phyloP scores from a whole-genome alignment of 176 grass and related monocot species.

The Oryza australiensis region DNA sequence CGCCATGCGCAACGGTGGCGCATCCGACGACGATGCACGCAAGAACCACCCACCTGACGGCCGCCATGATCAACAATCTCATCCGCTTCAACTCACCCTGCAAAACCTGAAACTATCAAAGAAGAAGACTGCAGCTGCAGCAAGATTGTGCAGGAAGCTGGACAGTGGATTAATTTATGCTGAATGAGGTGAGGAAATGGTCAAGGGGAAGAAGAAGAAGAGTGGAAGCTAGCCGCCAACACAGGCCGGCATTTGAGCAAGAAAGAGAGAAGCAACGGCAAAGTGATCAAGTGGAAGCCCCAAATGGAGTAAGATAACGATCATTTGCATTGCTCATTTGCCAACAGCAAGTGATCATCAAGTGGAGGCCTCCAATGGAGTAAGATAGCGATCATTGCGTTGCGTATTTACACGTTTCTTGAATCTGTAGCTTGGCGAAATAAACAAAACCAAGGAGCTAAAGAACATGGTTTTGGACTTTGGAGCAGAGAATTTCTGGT shows the following conservation, averaged over 20 bases:
- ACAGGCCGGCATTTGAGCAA: neutral
- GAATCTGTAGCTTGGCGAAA: neutral
- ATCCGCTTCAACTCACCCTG: neutral
- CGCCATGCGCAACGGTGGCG: neutral
- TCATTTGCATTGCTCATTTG: too few species aligned
- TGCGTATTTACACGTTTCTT: neutral
- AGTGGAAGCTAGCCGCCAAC: neutral
- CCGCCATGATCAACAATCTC: neutral
- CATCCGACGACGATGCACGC: neutral
- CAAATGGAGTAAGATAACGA: too few species aligned
- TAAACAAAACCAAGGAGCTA: neutral
- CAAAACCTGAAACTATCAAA: neutral
- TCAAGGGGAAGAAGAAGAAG: neutral
- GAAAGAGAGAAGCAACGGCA: neutral
- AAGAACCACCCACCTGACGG: neutral
- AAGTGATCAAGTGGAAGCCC: too few species aligned
- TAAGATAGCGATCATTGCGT: neutral
- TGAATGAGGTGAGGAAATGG: neutral
- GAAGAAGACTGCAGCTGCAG: neutral
- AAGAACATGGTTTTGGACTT: neutral
- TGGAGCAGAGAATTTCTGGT: neutral
- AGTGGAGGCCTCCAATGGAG: neutral
- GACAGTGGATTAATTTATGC: neutral
- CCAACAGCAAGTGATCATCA: neutral
- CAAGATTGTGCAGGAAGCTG: neutral